Percentiles rank a stretch among this genome's conserved stretches.
Conservation (phyloP, 2,329 filamentous ascomycete species). For the Nigrograna mackinnonii region DNA sequence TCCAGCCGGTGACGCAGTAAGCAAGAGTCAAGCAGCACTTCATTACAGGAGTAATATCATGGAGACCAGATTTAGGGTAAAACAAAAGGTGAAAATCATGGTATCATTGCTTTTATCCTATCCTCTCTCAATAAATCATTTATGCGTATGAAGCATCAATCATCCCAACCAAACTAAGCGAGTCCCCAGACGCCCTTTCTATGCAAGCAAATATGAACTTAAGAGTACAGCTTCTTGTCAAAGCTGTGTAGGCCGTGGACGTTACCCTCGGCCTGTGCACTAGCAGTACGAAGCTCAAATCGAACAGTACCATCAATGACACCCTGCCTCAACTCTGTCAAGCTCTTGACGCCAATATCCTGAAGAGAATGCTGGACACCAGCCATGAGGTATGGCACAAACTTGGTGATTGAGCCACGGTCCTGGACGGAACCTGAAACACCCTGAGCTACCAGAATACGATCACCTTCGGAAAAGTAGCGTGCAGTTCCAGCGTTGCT, state of each 20-base stretch:
- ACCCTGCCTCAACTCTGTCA: constrained; percentile 74
- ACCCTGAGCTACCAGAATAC: constrained; percentile 93
- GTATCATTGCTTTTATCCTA: constrained; percentile 40
- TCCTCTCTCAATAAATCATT: constrained; percentile 11
- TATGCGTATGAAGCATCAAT: constrained; percentile 25
- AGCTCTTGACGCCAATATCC: constrained; percentile 85
- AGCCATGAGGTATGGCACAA: constrained; percentile 92
- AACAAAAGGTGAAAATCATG: constrained; percentile 8
- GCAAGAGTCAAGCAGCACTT: too few species aligned
- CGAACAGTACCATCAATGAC: constrained; percentile 77
- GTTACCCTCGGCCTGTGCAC: constrained; percentile 93
- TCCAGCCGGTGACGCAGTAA: too few species aligned
- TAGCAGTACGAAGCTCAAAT: constrained; percentile 93
- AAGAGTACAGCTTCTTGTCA: constrained; percentile 99
- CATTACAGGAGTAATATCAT: too few species aligned
- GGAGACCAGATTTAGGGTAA: too few species aligned
- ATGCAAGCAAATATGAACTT: constrained; percentile 39
- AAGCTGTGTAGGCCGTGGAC: constrained; percentile 97
- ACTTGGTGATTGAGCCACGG: constrained; percentile 87
- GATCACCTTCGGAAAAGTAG: constrained; percentile 97
- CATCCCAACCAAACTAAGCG: constrained; percentile 19
- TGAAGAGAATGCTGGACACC: constrained; percentile 98
- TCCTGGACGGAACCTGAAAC: constrained; percentile 86
- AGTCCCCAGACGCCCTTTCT: constrained; percentile 27
- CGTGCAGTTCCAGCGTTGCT: constrained; percentile 92